Conservation (phyloP, 768 basidiomycete genomes). For the Suillus alpinus region DNA sequence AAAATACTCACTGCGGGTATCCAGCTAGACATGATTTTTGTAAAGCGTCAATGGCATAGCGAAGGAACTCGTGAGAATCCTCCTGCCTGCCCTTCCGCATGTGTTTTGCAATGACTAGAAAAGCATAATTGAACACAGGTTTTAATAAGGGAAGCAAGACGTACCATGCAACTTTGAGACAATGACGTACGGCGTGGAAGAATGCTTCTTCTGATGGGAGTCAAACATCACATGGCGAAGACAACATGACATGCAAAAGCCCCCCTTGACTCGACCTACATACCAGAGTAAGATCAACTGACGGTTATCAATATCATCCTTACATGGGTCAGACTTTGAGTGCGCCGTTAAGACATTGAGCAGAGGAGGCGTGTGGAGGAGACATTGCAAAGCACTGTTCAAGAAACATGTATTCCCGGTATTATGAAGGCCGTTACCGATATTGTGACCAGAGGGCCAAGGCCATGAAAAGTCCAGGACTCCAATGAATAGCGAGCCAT, state of each 20-base stretch:
- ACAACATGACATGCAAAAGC: constrained; percentile 80
- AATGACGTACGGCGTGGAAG: constrained; percentile 66
- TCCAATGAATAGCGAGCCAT: constrained; percentile 45
- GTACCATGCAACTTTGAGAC: constrained; percentile 68
- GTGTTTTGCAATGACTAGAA: constrained; percentile 85
- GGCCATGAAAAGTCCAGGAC: constrained; percentile 69
- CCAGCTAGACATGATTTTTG: constrained; percentile 82
- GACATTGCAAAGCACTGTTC: constrained; percentile 91
- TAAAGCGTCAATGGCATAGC: constrained; percentile 88
- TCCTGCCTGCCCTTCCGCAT: constrained; percentile 92
- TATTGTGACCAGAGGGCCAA: constrained; percentile 51
- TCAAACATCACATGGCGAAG: constrained; percentile 56
- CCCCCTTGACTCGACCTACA: constrained; percentile 39
- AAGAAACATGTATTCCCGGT: constrained; percentile 94
- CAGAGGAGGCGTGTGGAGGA: constrained; percentile 89
- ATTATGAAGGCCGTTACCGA: constrained; percentile 73
- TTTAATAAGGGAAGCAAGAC: constrained; percentile 20
- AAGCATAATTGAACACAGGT: constrained; percentile 10
- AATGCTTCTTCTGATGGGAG: constrained; percentile 43
- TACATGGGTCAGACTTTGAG: constrained; percentile 53
- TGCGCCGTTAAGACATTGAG: constrained; percentile 58
- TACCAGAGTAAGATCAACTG: constrained; percentile 8
- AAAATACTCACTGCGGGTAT: constrained; percentile 56
- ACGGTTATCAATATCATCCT: constrained; percentile 30
- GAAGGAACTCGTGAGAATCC: constrained; percentile 96